These are phyloP conservation scores for Selenicereus undatus DNA, from an alignment of 148 eudicot genomes.

Conservation along the genomic window DNA sequence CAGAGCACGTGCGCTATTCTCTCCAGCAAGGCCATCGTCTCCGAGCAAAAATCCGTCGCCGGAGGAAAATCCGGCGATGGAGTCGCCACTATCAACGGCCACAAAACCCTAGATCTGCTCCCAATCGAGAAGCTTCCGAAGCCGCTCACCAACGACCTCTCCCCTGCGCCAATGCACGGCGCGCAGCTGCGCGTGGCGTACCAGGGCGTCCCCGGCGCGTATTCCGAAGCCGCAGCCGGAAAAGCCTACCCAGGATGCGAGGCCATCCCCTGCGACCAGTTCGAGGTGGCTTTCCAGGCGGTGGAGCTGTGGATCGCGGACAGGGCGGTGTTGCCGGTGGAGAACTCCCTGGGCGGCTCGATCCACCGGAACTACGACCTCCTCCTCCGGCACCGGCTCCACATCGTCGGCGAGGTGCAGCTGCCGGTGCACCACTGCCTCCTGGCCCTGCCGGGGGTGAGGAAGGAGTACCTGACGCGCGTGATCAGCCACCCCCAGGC, in stretches of 20 bases:
- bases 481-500: constrained; percentile 88
- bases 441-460: constrained; percentile 65
- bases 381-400: constrained; percentile 56
- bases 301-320: constrained; percentile 85
- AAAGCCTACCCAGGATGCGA: constrained; percentile 83
- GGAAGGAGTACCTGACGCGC: constrained; percentile 60
- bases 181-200: constrained; percentile 71
- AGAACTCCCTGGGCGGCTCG: constrained; percentile 66
- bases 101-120: constrained; percentile 53
- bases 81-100: constrained; percentile 55
- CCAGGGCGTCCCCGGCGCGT: constrained; percentile 96
- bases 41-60: constrained; percentile 35
- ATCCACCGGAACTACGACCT: constrained; percentile 71
- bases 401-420: constrained; percentile 89
- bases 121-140: constrained; percentile 49
- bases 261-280: constrained; percentile 88
- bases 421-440: constrained; percentile 87
- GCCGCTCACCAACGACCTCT: constrained; percentile 58
- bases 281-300: constrained; percentile 82
- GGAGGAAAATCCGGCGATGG: constrained; percentile 16
- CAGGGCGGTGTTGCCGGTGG: constrained; percentile 65
- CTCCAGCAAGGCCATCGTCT: constrained; percentile 46
- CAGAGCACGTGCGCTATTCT: constrained; percentile 79
- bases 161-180: constrained; percentile 86
- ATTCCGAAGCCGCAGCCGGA: constrained; percentile 87